phyloP scores from a whole-genome alignment of 805 yeast genomes.

The Dipodascopsis uninucleata region DNA sequence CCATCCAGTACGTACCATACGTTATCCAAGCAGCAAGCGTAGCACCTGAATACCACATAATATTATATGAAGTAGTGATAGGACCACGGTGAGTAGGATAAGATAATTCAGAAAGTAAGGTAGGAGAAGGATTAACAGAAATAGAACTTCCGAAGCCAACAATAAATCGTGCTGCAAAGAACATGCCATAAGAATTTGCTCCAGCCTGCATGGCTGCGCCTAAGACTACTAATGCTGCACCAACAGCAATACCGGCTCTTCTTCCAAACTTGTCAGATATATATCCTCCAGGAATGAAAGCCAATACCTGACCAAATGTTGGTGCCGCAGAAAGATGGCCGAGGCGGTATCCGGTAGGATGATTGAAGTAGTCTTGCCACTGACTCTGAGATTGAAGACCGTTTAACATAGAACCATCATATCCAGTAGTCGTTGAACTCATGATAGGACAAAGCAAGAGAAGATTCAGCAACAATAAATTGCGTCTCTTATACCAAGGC shows the following conservation, averaged over 20 bases:
- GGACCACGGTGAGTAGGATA: slow-evolving; percentile 14
- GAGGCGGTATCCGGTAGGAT: slow-evolving; percentile 7
- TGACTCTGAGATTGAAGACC: slow-evolving; percentile 15
- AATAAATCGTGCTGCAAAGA: slow-evolving; percentile 9
- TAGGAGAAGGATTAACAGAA: slow-evolving; percentile 5
- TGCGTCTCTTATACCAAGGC: slow-evolving; percentile 4
- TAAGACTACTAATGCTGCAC: slow-evolving; percentile 5
- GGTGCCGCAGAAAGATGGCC: slow-evolving; percentile 1
- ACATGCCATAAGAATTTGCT: slow-evolving; percentile 13
- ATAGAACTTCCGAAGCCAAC: slow-evolving; percentile 13
- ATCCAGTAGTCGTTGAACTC: slow-evolving; percentile 7
- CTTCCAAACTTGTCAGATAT: slow-evolving; percentile 43
- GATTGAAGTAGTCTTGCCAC: slow-evolving; percentile 16
- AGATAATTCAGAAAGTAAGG: slow-evolving; percentile 11
- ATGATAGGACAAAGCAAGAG: slow-evolving; percentile 3
- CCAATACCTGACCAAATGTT: slow-evolving; percentile 23
- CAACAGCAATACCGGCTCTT: slow-evolving; percentile 31
- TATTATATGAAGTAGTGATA: slow-evolving; percentile 43
- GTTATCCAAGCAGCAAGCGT: slow-evolving; percentile 51
- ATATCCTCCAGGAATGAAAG: slow-evolving; percentile 32
- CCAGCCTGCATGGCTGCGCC: slow-evolving; percentile 11
- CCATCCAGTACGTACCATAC: slow-evolving; percentile 43
- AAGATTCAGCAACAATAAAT: slow-evolving; percentile 1
- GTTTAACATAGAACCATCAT: slow-evolving; percentile 17
- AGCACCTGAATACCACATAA: slow-evolving; percentile 53